Base-by-base conservation (phyloP, 148 eudicot species). In the Gaultheria prostrata region DNA sequence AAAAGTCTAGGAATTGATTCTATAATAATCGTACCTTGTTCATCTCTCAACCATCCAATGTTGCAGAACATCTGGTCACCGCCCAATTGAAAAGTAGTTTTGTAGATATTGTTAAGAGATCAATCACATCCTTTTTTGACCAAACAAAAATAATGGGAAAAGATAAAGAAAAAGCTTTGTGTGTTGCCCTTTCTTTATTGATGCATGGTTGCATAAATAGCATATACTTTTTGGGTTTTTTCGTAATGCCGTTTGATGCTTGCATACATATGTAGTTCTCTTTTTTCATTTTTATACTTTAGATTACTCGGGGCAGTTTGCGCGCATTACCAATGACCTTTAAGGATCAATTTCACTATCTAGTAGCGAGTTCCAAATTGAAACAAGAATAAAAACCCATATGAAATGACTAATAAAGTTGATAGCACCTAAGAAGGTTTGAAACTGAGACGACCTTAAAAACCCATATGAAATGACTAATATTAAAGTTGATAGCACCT, bases 41-140 rank as follows among this genome's bases (percentile, higher is more conserved):
- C 24, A 43, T 59, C 82, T 61, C 82, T 80, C 72, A 7, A 59
- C 82, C 82, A 80, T 39, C 70, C 82, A 80, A 57, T 80, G 82
- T 57, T 59, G 70, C n/a, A 57, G 50, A 61, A 51, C 21, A n/a
- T n/a, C 51, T 26, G 69, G 17, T 61, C 71, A 80, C 48, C 61
- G 49, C 43, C 80, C 80, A 78, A 53, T 18, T 78, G 65, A 51
- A 78, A 78, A 30, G 24, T 21, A 2, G 70, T 33, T 43, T 43
- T 5, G 14, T 24, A 18, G 48, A 35, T 39, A 26, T 20, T 24
- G 12, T 43, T 35, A 61, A 59, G 28, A 12, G 82, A 59, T 43
- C 72, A 39, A 12, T 80, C 53, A 21, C 73, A n/a, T 21, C 49
- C 53, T 61, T 57, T 53, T 46, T 26, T 76, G 79, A 21, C 79